Conservation (phyloP, 371 early-diverging fungal species). For the Mucor plumbeus region DNA sequence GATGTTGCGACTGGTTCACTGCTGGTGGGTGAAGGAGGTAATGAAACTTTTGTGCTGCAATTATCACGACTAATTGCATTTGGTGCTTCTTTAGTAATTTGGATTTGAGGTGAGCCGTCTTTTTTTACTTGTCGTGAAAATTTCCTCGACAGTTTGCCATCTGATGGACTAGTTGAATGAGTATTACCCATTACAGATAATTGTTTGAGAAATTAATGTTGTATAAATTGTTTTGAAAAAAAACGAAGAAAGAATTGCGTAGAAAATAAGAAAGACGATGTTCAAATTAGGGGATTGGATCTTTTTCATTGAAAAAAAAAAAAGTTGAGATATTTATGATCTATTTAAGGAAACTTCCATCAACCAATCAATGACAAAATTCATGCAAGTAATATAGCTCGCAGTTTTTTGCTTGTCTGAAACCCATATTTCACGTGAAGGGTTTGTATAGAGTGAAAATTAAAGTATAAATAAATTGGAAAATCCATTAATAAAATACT, state of each 20-base stretch:
- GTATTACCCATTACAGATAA: constrained; percentile 11
- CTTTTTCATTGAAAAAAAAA: background rate
- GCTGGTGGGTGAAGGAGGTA: constrained; percentile 11
- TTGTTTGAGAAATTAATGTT: background rate
- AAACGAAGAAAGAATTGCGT: background rate
- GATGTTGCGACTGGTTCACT: background rate
- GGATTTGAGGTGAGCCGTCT: background rate
- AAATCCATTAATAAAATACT: background rate
- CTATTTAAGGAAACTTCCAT: background rate
- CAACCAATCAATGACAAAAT: constrained; percentile 13
- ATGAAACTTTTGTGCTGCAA: background rate
- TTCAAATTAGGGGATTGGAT: background rate
- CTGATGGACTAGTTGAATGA: background rate
- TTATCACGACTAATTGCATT: background rate
- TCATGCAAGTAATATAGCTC: constrained; percentile 13
- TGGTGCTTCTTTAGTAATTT: background rate
- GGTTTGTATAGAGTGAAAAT: no score
- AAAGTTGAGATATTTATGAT: background rate
- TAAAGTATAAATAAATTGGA: background rate
- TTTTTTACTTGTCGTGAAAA: background rate
- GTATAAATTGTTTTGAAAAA: background rate
- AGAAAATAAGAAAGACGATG: background rate
- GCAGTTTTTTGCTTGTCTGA: background rate
- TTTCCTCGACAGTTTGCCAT: background rate
- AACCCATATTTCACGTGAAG: background rate